A percentile compares a stretch with the other conserved stretches of the same genome.
Evolutionary conservation across 768 basidiomycete genomes (phyloP).

Genomic region (Ramaria sp.): DNA sequence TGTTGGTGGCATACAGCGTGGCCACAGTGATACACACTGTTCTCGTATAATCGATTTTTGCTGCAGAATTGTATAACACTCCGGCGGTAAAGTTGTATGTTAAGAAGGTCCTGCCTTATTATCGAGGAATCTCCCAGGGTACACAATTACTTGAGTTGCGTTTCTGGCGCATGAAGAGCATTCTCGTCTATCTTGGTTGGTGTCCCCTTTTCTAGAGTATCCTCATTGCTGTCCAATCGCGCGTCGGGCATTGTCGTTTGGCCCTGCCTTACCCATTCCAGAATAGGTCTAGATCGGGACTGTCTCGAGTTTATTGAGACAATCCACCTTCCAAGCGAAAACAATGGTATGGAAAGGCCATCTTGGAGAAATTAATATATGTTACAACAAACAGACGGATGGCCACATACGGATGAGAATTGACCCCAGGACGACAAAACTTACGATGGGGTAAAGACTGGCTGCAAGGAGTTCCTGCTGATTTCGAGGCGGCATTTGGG

Average conservation of each 20-base stretch:
- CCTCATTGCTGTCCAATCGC: neutral
- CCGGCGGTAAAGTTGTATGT: too few relatives aligned
- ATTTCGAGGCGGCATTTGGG: slow-evolving; percentile 46
- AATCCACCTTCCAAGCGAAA: neutral
- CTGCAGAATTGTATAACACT: too few relatives aligned
- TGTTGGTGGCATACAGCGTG: too few relatives aligned
- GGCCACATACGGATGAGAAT: slow-evolving; percentile 62
- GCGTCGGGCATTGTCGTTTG: neutral
- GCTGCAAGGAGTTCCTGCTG: slow-evolving; percentile 64
- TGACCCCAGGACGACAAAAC: slow-evolving; percentile 79
- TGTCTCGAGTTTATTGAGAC: neutral
- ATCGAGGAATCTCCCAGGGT: too few relatives aligned
- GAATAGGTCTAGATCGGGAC: neutral
- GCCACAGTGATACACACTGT: too few relatives aligned
- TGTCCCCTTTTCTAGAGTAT: neutral
- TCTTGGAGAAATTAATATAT: neutral
- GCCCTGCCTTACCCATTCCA: neutral
- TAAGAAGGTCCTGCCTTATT: too few relatives aligned
- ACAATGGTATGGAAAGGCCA: neutral
- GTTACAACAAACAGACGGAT: neutral
- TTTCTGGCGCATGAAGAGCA: too few relatives aligned
- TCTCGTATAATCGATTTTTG: too few relatives aligned
- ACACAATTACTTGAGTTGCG: too few relatives aligned
- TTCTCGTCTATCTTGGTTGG: too few relatives aligned
- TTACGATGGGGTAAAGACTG: slow-evolving; percentile 69